Percentiles rank a stretch among this genome's conserved stretches.
Evolutionary conservation across 441 rosid genomes (phyloP).

Genomic region (Populus hybrid): DNA sequence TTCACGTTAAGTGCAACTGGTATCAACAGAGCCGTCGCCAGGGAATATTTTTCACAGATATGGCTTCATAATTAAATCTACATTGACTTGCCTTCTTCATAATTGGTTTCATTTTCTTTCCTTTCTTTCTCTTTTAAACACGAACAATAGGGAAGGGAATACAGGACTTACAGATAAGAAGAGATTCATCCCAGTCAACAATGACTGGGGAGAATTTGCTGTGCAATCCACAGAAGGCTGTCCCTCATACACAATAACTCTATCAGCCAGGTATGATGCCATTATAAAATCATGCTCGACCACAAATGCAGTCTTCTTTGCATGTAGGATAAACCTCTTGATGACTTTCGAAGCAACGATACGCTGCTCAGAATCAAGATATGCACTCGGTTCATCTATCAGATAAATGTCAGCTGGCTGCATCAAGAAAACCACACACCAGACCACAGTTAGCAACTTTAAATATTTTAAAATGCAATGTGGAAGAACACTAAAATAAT

Average conservation of each 20-base stretch:
- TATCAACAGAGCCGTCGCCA: too few species aligned
- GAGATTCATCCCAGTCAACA: constrained; percentile 95
- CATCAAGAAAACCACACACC: constrained; percentile 23
- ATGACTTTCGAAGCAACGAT: constrained; percentile 95
- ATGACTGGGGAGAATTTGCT: constrained; percentile 88
- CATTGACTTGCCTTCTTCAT: background rate
- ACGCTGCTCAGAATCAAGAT: constrained; percentile 98
- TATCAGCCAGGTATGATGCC: constrained; percentile 91
- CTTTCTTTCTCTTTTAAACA: background rate
- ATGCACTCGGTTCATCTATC: constrained; percentile 97
- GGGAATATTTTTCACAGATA: too few species aligned
- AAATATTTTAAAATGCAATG: background rate
- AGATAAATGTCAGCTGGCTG: constrained; percentile 98
- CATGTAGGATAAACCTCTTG: constrained; percentile 92
- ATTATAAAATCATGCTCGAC: constrained; percentile 98
- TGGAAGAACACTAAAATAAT: background rate
- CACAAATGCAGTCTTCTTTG: constrained; percentile 93
- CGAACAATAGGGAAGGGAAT: background rate
- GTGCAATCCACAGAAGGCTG: constrained; percentile 74
- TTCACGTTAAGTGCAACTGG: too few species aligned
- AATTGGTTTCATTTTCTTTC: background rate
- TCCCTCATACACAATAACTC: constrained; percentile 96
- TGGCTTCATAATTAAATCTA: background rate
- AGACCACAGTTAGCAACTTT: constrained; percentile 5
- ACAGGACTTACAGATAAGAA: constrained; percentile 75